Percentiles rank a stretch among this genome's conserved stretches.
phyloP scores from a whole-genome alignment of 305 asterid genomes.

The Fraxinus xanthoxyloides region DNA sequence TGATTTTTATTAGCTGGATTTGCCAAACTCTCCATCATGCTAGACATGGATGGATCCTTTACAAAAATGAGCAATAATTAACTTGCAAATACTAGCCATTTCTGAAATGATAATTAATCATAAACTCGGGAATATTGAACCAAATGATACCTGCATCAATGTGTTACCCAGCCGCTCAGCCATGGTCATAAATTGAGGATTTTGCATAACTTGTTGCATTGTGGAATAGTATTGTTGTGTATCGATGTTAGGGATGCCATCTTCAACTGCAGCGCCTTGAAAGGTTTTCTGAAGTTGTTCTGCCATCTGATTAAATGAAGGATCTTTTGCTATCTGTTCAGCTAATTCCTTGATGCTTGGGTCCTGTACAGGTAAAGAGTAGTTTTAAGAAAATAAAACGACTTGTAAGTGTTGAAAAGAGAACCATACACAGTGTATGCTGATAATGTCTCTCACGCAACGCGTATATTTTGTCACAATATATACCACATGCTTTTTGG shows the following conservation, averaged over 20 bases:
- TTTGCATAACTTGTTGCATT: conserved; percentile 98
- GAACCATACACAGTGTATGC: neutral
- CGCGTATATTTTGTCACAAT: neutral
- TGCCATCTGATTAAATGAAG: conserved; percentile 93
- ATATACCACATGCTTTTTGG: neutral
- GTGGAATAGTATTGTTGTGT: conserved; percentile 78
- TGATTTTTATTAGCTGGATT: conserved; percentile 81
- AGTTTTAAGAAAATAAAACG: neutral
- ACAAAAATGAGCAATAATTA: conserved; percentile 10
- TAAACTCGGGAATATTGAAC: conserved; percentile 11
- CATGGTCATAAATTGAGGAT: conserved; percentile 94
- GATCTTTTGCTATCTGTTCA: conserved; percentile 94
- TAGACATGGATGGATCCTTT: conserved; percentile 96
- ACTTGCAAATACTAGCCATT: neutral
- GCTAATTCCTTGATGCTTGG: conserved; percentile 98
- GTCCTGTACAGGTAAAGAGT: conserved; percentile 48
- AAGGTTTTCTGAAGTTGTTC: conserved; percentile 92
- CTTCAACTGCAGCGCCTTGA: conserved; percentile 66
- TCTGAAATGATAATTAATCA: neutral
- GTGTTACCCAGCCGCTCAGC: conserved; percentile 92
- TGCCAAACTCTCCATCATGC: conserved; percentile 82
- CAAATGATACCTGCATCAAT: conserved; percentile 75
- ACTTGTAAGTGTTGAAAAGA: neutral
- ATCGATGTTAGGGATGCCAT: conserved; percentile 76
- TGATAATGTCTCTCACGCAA: neutral